Evolutionary conservation across 2,329 filamentous ascomycete genomes (phyloP).

Genomic region (Diaporthe aspalathi): DNA sequence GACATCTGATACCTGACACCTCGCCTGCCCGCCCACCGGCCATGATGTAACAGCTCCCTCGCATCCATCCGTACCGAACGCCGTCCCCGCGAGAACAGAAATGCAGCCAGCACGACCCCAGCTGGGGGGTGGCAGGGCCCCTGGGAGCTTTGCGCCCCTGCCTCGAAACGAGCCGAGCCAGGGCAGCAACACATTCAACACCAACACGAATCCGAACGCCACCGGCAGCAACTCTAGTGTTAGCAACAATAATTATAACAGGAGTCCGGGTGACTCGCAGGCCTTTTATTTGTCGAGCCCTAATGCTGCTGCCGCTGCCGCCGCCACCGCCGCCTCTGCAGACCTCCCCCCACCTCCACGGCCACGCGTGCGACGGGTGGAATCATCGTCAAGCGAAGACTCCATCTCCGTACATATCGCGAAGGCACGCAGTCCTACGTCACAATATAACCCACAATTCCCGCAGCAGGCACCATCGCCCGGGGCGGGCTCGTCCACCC

Average conservation of each 20-base stretch:
- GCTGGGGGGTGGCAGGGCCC: conserved; percentile 53
- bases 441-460: conserved; percentile 38
- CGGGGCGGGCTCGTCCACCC: conserved; percentile 49
- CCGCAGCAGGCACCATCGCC: conserved; percentile 44
- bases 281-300: conserved; percentile 44
- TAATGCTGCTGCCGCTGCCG: conserved; percentile 44
- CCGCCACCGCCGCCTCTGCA: conserved; percentile 48
- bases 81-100: conserved; percentile 44
- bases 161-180: conserved; percentile 46
- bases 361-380: conserved; percentile 56
- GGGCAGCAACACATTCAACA: conserved; percentile 8
- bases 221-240: neutral
- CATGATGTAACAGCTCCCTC: conserved; percentile 58
- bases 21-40: conserved; percentile 37
- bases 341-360: conserved; percentile 43
- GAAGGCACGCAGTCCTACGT: conserved; percentile 56
- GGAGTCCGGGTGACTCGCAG: conserved; percentile 20
- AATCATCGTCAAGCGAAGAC: conserved; percentile 60
- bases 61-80: conserved; percentile 22
- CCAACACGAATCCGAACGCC: neutral
- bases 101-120: conserved; percentile 63
- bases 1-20: conserved; percentile 22
- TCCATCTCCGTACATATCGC: conserved; percentile 46
- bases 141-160: conserved; percentile 68
- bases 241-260: conserved; percentile 21